phyloP scores from a whole-genome alignment of 331 rosid species.

The Phaseolus coccineus region DNA sequence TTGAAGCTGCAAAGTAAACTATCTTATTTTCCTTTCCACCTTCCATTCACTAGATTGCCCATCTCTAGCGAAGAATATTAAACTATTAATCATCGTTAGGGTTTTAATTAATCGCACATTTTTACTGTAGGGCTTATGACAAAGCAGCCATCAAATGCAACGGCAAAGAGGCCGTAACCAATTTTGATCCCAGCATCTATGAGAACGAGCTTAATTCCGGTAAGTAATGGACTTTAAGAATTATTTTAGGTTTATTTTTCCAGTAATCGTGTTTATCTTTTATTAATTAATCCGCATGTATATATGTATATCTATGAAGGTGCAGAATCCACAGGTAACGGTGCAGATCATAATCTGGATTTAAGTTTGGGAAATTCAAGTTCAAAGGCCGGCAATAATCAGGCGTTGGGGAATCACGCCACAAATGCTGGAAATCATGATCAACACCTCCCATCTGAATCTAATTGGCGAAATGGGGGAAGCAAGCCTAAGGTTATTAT shows the following conservation, averaged over 20 bases:
- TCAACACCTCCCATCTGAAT: slow-evolving; percentile 53
- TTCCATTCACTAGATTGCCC: slow-evolving; percentile 25
- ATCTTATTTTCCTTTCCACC: not conserved
- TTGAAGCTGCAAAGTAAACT: slow-evolving; percentile 76
- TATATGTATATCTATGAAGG: slow-evolving; percentile 5
- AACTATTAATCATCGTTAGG: not conserved
- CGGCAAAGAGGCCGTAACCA: slow-evolving; percentile 98
- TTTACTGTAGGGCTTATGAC: slow-evolving; percentile 82
- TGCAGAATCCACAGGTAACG: slow-evolving; percentile 63
- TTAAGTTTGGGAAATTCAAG: slow-evolving; percentile 85
- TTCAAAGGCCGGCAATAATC: slow-evolving; percentile 51
- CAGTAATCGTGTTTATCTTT: not conserved
- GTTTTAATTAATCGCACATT: slow-evolving; percentile 15
- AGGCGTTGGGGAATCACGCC: slow-evolving; percentile 42
- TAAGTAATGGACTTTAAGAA: slow-evolving; percentile 15
- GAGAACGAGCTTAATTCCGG: slow-evolving; percentile 83
- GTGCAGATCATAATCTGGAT: slow-evolving; percentile 78
- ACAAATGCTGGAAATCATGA: slow-evolving; percentile 46
- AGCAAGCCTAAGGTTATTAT: slow-evolving; percentile 61
- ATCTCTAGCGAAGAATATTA: slow-evolving; percentile 1
- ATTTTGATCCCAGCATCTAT: slow-evolving; percentile 94
- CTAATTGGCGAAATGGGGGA: slow-evolving; percentile 66
- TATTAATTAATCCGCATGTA: not conserved
- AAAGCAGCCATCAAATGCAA: slow-evolving; percentile 98
- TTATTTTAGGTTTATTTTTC: not conserved